phyloP scores from a whole-genome alignment of 371 early-diverging fungal genomes.

The Mucor plumbeus region DNA sequence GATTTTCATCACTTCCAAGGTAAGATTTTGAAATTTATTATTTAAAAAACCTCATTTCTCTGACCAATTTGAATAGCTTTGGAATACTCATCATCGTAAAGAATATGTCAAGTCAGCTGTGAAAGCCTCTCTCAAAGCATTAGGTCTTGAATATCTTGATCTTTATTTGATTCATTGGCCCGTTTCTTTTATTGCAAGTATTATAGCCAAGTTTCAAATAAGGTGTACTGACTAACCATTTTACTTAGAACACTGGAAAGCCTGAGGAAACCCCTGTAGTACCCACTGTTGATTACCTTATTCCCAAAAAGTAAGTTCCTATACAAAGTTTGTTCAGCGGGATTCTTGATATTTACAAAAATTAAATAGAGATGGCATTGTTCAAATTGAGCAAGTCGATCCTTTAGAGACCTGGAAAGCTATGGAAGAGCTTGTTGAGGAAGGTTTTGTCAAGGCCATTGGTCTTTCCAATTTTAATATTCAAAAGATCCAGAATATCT shows the following conservation, averaged over 20 bases:
- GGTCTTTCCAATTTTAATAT: constrained; percentile 79
- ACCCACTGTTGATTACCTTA: constrained; percentile 39
- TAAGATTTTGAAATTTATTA: constrained; percentile 1
- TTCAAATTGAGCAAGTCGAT: constrained; percentile 52
- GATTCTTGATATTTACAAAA: background rate
- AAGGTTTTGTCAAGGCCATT: constrained; percentile 64
- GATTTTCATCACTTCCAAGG: constrained; percentile 88
- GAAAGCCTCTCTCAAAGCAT: constrained; percentile 71
- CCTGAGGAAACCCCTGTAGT: constrained; percentile 44
- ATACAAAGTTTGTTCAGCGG: background rate
- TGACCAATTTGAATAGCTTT: constrained; percentile 53
- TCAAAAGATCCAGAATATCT: constrained; percentile 53
- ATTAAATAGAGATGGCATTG: constrained; percentile 30
- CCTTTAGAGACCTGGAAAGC: constrained; percentile 72
- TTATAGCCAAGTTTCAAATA: background rate
- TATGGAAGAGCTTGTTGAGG: constrained; percentile 71
- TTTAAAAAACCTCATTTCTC: background rate
- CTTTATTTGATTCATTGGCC: constrained; percentile 89
- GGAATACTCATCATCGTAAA: constrained; percentile 82
- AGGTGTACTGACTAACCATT: background rate
- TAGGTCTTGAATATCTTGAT: constrained; percentile 87
- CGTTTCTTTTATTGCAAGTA: constrained; percentile 38
- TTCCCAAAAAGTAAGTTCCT: constrained; percentile 38
- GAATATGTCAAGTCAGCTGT: constrained; percentile 70
- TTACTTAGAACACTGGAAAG: constrained; percentile 32